Base-by-base conservation (phyloP, 345 rosid species). In the Lagerstroemia speciosa region DNA sequence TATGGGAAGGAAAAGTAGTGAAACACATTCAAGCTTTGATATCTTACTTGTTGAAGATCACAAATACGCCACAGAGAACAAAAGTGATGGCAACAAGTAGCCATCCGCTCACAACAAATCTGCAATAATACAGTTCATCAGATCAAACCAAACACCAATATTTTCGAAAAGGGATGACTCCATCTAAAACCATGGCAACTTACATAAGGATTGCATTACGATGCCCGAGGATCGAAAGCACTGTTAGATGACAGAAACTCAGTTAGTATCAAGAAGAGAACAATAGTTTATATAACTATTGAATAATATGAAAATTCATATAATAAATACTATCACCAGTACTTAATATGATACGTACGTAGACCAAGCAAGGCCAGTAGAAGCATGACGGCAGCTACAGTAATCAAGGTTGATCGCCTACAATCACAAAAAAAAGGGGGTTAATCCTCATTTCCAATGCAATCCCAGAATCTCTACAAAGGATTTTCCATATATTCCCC, bases 31-130 rank as follows among this genome's bases (percentile, higher is more conserved):
- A 17, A 4, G 43, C 65, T 71, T 72, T 55, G 33, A 37, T 34
- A 73, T 50, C 86, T 84, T 85, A 94, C 99, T 78, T 91, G 86
- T 85, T 88, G 69, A 94, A 76, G 65, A 94, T 83, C 45, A 94
- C 68, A 67, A 94, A 91, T 66, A 85, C 85, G 68, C 96, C 97
- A 50, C 90, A 94, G 37, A 93, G 93, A 73, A 89, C 74, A 78
- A 90, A 93, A 63, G 97, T 90, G 68, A 89, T 73, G 43, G 89
- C 93, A 78, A 90, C 98, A 20, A 93, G 78, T 60, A 93, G 77
- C 97, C 98, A 93, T 76, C 98, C 98, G 19, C 96, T 90, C 73
- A 81, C 75, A 1, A 93, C 83, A 45, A 93, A 87, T 85, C 96
- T 93, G 82, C 77, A 81, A 68, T 3, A 40, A 76, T 43, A 45